phyloP scores from a whole-genome alignment of 208 protist genomes.

The Trypanosoma scelopori region DNA sequence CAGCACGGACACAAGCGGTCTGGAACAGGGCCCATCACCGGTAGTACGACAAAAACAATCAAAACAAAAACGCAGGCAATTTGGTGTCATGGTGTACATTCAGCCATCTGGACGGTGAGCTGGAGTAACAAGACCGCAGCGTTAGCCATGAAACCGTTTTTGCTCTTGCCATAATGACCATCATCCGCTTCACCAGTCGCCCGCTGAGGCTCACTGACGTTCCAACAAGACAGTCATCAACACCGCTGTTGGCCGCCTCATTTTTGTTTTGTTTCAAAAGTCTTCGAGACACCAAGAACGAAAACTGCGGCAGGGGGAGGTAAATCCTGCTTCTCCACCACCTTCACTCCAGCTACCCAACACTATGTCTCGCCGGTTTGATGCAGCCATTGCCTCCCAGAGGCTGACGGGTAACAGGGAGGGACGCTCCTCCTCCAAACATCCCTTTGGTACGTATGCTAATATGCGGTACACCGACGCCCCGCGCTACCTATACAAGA shows the following conservation, averaged over 20 bases:
- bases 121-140: background rate
- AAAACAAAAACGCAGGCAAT: constrained; percentile 5
- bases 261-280: too few relatives aligned
- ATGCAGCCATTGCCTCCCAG: background rate
- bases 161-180: background rate
- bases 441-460: background rate
- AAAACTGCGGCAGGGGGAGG: too few relatives aligned
- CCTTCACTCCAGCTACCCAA: background rate
- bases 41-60: constrained; percentile 11
- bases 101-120: background rate
- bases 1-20: constrained; percentile 3
- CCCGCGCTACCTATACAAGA: background rate
- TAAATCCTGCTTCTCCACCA: too few relatives aligned
- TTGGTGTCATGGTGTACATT: background rate
- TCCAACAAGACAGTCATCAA: too few relatives aligned
- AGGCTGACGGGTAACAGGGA: background rate
- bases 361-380: background rate
- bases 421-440: background rate
- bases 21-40: constrained; percentile 27
- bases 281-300: too few relatives aligned
- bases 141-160: background rate
- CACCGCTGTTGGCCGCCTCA: too few relatives aligned
- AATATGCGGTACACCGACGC: too few relatives aligned
- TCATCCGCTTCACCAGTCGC: too few relatives aligned
- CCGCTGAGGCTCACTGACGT: too few relatives aligned